Percentiles rank a stretch among this genome's conserved stretches.
These are phyloP conservation scores for Beauveria sp. DNA, from an alignment of 2,329 filamentous ascomycete genomes.

Conservation along the genomic window DNA sequence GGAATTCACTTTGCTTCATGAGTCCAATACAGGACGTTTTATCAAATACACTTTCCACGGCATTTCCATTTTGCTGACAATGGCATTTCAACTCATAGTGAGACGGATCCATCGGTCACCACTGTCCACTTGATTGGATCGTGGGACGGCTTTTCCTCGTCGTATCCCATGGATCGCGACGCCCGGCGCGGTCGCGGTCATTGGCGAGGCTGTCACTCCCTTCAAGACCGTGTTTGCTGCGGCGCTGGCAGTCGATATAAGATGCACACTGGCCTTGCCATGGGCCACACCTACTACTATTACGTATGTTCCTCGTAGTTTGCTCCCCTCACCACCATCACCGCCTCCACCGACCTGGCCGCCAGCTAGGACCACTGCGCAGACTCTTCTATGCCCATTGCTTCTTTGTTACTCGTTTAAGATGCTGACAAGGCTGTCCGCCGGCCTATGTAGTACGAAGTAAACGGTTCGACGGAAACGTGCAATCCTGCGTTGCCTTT, in stretches of 20 bases:
- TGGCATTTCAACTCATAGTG: slow-evolving; percentile 32
- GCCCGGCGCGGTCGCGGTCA: slow-evolving; percentile 62
- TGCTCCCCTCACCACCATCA: slow-evolving; percentile 11
- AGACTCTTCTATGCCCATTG: slow-evolving; percentile 3
- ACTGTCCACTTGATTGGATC: slow-evolving; percentile 80
- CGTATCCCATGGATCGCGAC: slow-evolving; percentile 78
- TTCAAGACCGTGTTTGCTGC: slow-evolving; percentile 78
- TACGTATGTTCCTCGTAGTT: slow-evolving; percentile 55
- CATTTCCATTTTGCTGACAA: background rate
- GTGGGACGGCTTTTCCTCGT: slow-evolving; percentile 85
- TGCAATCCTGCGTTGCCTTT: slow-evolving; percentile 65
- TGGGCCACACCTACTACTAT: slow-evolving; percentile 93
- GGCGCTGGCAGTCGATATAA: slow-evolving; percentile 45
- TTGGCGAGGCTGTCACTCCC: slow-evolving; percentile 84
- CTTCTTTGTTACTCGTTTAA: background rate
- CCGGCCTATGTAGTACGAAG: slow-evolving; percentile 58
- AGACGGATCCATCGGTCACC: slow-evolving; percentile 51
- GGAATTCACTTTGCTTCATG: background rate
- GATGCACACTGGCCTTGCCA: slow-evolving; percentile 75
- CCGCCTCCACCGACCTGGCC: background rate
- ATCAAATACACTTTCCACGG: slow-evolving; percentile 16
- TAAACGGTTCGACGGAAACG: slow-evolving; percentile 70
- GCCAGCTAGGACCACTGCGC: slow-evolving; percentile 4
- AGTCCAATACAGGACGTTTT: slow-evolving; percentile 12
- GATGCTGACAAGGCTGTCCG: background rate